Evolutionary conservation across 2,329 filamentous ascomycete genomes (phyloP).

Genomic region (Hypoxylon sp.): DNA sequence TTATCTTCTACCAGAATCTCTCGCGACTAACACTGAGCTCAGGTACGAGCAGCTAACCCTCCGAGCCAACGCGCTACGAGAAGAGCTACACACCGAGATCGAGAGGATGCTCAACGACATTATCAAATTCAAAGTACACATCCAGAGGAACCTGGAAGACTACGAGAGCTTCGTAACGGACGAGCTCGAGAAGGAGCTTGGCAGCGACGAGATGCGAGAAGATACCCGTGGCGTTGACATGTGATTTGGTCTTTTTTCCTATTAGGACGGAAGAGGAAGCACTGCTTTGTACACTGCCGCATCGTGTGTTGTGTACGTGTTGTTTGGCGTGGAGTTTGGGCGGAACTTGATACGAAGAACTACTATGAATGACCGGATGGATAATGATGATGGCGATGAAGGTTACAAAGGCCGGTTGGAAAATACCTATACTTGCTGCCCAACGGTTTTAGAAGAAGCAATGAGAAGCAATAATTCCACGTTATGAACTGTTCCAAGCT

Average conservation of each 20-base stretch:
- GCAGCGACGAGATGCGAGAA: slow-evolving; percentile 65
- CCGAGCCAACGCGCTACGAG: slow-evolving; percentile 81
- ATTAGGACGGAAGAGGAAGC: not conserved
- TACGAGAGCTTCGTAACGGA: slow-evolving; percentile 94
- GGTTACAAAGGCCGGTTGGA: slow-evolving; percentile 9
- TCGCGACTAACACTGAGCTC: slow-evolving; percentile 4
- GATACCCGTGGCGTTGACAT: slow-evolving; percentile 62
- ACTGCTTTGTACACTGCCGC: slow-evolving; percentile 2
- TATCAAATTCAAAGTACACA: slow-evolving; percentile 97
- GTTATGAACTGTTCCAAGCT: no score
- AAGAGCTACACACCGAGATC: slow-evolving; percentile 96
- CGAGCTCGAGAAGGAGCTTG: slow-evolving; percentile 86
- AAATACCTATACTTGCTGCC: slow-evolving; percentile 6
- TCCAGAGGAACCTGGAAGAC: slow-evolving; percentile 90
- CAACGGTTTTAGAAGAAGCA: slow-evolving; percentile 2
- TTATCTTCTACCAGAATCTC: not conserved
- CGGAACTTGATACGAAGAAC: slow-evolving; percentile 4
- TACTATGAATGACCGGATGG: slow-evolving; percentile 12
- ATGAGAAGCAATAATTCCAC: not conserved
- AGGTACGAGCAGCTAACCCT: slow-evolving; percentile 94
- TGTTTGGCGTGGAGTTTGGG: slow-evolving; percentile 31
- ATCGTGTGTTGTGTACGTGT: slow-evolving; percentile 10
- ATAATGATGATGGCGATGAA: slow-evolving; percentile 30
- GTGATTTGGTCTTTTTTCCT: slow-evolving; percentile 40
- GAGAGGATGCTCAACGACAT: slow-evolving; percentile 96